These are phyloP conservation scores for Mortierella alpina DNA, from an alignment of 192 early-diverging fungal species.

Conservation along the genomic window DNA sequence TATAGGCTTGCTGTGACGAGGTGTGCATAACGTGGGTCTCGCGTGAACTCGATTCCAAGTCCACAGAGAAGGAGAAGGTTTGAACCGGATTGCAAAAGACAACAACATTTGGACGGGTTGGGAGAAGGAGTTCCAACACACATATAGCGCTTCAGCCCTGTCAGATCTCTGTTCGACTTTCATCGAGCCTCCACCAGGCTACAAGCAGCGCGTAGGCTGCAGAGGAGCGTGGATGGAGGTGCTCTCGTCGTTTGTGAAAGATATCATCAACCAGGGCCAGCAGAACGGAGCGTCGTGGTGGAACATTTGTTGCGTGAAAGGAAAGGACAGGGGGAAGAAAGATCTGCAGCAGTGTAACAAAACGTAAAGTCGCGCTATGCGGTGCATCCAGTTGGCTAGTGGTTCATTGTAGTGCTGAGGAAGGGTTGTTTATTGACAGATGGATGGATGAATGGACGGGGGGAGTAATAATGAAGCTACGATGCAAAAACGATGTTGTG, in stretches of 20 bases:
- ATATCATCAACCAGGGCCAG: constrained; percentile 46
- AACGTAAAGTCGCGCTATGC: background rate
- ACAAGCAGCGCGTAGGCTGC: background rate
- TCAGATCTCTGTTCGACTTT: constrained; percentile 57
- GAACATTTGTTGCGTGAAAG: background rate
- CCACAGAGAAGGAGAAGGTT: background rate
- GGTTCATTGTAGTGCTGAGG: too few species aligned
- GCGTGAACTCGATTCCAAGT: too few species aligned
- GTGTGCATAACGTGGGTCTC: too few species aligned
- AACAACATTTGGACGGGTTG: background rate
- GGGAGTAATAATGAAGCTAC: background rate
- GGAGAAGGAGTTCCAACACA: background rate
- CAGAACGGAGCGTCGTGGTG: background rate
- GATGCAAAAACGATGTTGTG: background rate
- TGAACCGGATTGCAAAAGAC: background rate
- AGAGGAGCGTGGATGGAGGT: background rate
- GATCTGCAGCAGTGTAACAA: background rate
- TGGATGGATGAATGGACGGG: too few species aligned
- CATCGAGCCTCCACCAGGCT: constrained; percentile 16
- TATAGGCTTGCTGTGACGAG: too few species aligned
- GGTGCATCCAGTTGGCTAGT: too few species aligned
- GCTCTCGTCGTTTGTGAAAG: constrained; percentile 48
- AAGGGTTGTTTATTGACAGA: background rate
- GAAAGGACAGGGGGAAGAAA: background rate
- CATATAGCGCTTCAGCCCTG: constrained; percentile 21